Base-by-base conservation (phyloP, 495 filamentous ascomycete genomes). In the Opeltia flavorubescens region DNA sequence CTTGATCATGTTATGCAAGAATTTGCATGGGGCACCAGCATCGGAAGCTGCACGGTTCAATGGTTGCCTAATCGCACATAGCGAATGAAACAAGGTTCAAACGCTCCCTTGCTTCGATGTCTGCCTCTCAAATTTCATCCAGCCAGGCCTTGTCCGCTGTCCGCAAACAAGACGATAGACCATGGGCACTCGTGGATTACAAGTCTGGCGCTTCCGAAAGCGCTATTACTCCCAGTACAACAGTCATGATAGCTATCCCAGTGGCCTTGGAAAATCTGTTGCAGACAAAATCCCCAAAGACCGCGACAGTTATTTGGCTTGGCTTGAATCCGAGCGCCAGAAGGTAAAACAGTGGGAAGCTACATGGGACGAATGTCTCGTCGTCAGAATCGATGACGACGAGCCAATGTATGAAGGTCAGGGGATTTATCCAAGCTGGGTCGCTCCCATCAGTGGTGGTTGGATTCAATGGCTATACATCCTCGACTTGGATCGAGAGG, bases 151-250 rank as follows among this genome's bases (percentile, higher is more conserved):
- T n/a, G n/a, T n/a, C n/a, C n/a, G n/a, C n/a, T n/a, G n/a, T n/a
- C n/a, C n/a, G n/a, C n/a, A n/a, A n/a, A n/a, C n/a, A n/a, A n/a
- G n/a, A n/a, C n/a, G n/a, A n/a, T n/a, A n/a, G n/a, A 33, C 30
- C 30, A 33, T 33, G 30, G 30, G 56, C 5, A 59, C 55, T 15
- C 51, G 53, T 49, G 60, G 55, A 4, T 50, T 59, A 17, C 11
- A 54, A 13, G 50, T 55, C 27, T 21, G 53, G 35, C 57, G 54
- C 40, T 58, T 53, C 41, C 48, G 47, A 17, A 52, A 55, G 35
- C 45, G 55, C 43, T 58, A 55, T 40, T 59, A 57, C 34, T 42
- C 48, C 39, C 52, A 55, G 50, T 54, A 57, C 47, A 63, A 60
- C 23, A 50, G 55, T 9, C 58, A 13, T 1, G 59, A 62, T 46